Evolutionary conservation across 306 rosid genomes (phyloP).

Genomic region (Cucumis cinereus): DNA sequence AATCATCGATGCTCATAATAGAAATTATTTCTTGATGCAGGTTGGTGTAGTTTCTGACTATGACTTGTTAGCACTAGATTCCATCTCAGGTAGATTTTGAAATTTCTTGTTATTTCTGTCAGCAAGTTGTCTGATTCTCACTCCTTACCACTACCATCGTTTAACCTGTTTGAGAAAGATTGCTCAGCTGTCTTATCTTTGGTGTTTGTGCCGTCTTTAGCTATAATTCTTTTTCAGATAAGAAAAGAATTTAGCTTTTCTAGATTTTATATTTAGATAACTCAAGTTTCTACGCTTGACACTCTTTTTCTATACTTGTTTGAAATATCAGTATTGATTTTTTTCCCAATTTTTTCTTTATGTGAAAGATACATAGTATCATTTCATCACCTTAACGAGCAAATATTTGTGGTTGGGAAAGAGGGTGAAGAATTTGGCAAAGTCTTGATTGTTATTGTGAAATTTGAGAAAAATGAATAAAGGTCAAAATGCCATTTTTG

Average conservation of each 20-base stretch:
- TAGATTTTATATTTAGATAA: neutral
- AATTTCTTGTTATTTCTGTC: neutral
- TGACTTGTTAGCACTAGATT: conserved; percentile 85
- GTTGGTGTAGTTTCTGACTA: conserved; percentile 95
- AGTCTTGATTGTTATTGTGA: neutral
- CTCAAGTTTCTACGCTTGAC: neutral
- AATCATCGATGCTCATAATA: neutral
- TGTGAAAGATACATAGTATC: neutral
- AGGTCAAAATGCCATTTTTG: too few species aligned
- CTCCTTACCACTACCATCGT: neutral
- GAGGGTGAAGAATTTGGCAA: neutral
- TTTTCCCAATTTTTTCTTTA: neutral
- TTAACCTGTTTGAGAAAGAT: neutral
- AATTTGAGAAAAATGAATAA: neutral
- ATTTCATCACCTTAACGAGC: neutral
- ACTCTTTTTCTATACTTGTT: neutral
- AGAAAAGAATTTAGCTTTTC: neutral
- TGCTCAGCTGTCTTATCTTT: neutral
- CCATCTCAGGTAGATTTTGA: conserved; percentile 53
- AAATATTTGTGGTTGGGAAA: neutral
- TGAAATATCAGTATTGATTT: neutral
- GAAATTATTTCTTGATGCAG: conserved; percentile 31
- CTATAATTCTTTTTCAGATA: neutral
- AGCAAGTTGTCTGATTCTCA: neutral
- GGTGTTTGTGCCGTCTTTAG: neutral